A percentile compares a stretch with the other conserved stretches of the same genome.
phyloP scores from a whole-genome alignment of 768 basidiomycete genomes.

The Panellus pusillus region DNA sequence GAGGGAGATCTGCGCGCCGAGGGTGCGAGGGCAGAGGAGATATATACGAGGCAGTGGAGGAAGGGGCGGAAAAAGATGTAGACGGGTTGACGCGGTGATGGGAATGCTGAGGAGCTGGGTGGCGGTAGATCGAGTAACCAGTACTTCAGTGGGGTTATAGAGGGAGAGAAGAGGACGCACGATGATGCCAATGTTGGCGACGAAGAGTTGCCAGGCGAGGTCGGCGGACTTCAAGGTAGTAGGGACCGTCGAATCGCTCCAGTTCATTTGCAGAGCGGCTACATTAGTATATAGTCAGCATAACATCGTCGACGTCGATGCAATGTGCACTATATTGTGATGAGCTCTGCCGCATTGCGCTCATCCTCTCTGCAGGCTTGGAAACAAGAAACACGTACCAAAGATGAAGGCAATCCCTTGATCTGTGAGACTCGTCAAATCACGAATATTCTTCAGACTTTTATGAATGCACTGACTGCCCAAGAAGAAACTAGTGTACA shows the following conservation, averaged over 20 bases:
- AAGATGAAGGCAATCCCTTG: slow-evolving; percentile 59
- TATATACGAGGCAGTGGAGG: slow-evolving; percentile 65
- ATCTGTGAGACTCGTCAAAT: slow-evolving; percentile 27
- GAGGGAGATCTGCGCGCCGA: slow-evolving; percentile 67
- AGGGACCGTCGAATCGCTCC: slow-evolving; percentile 62
- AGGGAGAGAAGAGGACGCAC: slow-evolving; percentile 41
- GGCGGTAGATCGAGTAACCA: not conserved
- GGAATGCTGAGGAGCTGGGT: slow-evolving; percentile 56
- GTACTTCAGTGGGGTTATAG: not conserved
- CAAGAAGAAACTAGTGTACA: slow-evolving; percentile 72
- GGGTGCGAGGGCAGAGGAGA: slow-evolving; percentile 67
- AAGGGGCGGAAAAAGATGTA: slow-evolving; percentile 64
- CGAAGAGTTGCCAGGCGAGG: slow-evolving; percentile 71
- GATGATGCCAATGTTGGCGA: slow-evolving; percentile 55
- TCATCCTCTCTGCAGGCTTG: not conserved
- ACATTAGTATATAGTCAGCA: slow-evolving; percentile 1
- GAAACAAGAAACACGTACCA: slow-evolving; percentile 23
- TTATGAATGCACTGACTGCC: slow-evolving; percentile 47
- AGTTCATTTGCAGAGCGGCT: slow-evolving; percentile 60
- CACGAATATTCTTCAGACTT: not conserved
- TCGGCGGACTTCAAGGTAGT: slow-evolving; percentile 63
- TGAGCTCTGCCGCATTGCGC: slow-evolving; percentile 35
- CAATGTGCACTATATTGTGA: slow-evolving; percentile 63
- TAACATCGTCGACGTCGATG: slow-evolving; percentile 1
- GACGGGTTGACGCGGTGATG: slow-evolving; percentile 35